Conservation (phyloP, 2,329 filamentous ascomycete genomes). For the Didymellaceae sp. region DNA sequence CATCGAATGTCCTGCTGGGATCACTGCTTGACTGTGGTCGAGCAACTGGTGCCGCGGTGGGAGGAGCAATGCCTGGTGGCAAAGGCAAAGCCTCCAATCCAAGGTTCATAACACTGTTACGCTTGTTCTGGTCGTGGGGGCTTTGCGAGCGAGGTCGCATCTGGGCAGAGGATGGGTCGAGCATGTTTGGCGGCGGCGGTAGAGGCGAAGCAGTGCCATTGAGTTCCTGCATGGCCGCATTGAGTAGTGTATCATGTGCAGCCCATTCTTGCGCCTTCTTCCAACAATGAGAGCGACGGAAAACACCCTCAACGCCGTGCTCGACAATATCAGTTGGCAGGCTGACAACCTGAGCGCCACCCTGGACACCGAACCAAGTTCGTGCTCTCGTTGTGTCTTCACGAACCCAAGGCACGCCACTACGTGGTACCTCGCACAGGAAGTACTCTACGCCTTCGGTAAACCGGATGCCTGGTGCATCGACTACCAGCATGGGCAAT, state of each 20-base stretch:
- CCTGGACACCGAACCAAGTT: conserved; percentile 77
- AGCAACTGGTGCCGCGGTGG: conserved; percentile 28
- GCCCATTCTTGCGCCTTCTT: conserved; percentile 67
- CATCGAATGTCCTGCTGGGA: conserved; percentile 57
- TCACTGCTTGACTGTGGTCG: conserved; percentile 45
- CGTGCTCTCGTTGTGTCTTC: conserved; percentile 64
- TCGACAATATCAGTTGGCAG: conserved; percentile 70
- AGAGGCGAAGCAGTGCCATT: conserved; percentile 38
- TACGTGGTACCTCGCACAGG: conserved; percentile 76
- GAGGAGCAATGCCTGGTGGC: conserved; percentile 52
- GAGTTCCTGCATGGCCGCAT: conserved; percentile 45
- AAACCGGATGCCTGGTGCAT: conserved; percentile 72
- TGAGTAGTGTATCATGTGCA: conserved; percentile 43
- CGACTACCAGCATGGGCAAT: conserved; percentile 77
- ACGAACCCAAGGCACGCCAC: conserved; percentile 75
- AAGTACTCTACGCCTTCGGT: conserved; percentile 82
- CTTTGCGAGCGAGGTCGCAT: conserved; percentile 35
- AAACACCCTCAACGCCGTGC: conserved; percentile 71
- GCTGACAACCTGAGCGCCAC: conserved; percentile 66
- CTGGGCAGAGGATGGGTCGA: conserved; percentile 28
- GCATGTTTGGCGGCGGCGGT: conserved; percentile 39
- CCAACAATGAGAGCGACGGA: conserved; percentile 74
- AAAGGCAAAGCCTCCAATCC: conserved; percentile 57
- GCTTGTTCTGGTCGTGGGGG: conserved; percentile 38
- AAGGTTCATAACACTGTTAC: conserved; percentile 54